Base-by-base conservation (phyloP, 768 basidiomycete genomes). In the Suillus subalutaceus region DNA sequence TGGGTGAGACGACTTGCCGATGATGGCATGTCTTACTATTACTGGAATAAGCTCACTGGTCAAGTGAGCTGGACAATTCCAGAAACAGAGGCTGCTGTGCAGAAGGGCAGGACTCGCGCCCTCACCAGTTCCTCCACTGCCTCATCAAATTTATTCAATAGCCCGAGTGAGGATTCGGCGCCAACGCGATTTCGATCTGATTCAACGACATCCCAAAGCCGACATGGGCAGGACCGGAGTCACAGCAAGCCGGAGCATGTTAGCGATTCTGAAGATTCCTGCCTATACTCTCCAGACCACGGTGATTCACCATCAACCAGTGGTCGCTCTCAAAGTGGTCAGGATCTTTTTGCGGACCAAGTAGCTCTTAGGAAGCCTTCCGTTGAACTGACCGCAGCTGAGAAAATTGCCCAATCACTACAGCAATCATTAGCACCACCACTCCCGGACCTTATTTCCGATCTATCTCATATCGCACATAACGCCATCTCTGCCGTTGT, bases 211-310 rank as follows among this genome's bases (percentile, higher is more conserved):
- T 77, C 77, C 20, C 75, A 72, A 58, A 68, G 69, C 57, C 71
- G 73, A 72, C 65, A 66, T 9, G 20, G 41, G 59, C 73, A 73
- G 26, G 72, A 72, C 53, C 76, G 76, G 35, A 74, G 72, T 43
- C 76, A 78, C 41, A 77, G 73, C 60, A 69, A 68, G 16, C 69
- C 74, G 35, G 81, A 82, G 50, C 84, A 85, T 62, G 78, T 85
- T 63, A 92, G 92, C 72, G 85, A 89, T 72, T 94, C 92, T 12
- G 93, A 95, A 71, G 89, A 91, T 72, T 94, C 92, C 12, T 91
- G 90, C 4, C 65, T 75, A 41, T 79, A 77, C 59, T 77, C 76
- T 58, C 77, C 77, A 65, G 76, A 76, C 66, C 72, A 70, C 15
- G 77, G 74, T 32, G 66, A 71, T 56, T 79, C 78, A 6, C 75